Evolutionary conservation across 129 eudicot genomes (phyloP), one percentile per base, ranked within the genome.

Genomic region (Sambucus nigra): DNA sequence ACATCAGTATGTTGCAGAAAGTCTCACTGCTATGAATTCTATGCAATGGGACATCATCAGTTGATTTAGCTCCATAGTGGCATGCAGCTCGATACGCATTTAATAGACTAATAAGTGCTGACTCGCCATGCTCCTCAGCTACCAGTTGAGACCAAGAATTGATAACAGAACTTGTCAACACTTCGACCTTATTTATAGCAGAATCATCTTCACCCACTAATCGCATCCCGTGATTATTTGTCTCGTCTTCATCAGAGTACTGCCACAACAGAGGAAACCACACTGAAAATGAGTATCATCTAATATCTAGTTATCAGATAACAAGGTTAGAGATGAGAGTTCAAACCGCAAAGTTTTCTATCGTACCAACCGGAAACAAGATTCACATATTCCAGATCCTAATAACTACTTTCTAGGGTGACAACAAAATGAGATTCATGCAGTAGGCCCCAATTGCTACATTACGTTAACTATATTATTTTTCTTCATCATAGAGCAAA

Each of bases 81-180:
- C 94, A 92, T 35, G 91, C 99, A 48, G 89, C 77, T 25, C 96
- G 94, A 68, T 86, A 86, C 12, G 94, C 99, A 59, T 92, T 92
- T 39, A 92, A 53, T 5, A 92, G 80, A 67, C 72, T 67, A 20
- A 57, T 68, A 57, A 92, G 67, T 22, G 86, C 87, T 33, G 82
- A n/a, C 57, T 74, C 75, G 10, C n/a, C 77, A 46, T 71, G 50
- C 38, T 80, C 76, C 67, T 82, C 80, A 51, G 51, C 80, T 51
- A 70, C 67, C 53, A 71, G 68, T 69, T 82, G 67, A 60, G 71
- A 72, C 99, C 82, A 86, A n/a, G 63, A 52, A 56, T 17, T 66
- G 42, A 92, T 69, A 50, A 51, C 27, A 51, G 66, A 60, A 22
- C 14, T 59, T 5, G 82, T 81, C 61, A 92, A 50, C 38, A 71